A percentile compares a stretch with the other conserved stretches of the same genome.
Conservation (phyloP, 2,329 filamentous ascomycete species). For the Paracamarosporium sp. region DNA sequence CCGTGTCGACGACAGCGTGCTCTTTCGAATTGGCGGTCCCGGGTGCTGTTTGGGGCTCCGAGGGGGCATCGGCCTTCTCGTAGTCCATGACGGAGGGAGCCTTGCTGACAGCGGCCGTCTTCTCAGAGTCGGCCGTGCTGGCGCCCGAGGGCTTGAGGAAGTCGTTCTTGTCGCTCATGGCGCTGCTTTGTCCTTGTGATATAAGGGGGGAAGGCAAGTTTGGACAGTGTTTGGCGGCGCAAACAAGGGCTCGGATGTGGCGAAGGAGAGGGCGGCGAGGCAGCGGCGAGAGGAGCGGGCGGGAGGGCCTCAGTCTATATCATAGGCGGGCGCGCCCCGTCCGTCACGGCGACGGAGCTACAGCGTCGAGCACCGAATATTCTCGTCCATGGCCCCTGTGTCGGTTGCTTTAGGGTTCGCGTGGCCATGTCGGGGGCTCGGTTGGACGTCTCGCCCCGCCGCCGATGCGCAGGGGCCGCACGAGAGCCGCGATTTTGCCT, state of each 20-base stretch:
- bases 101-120: slow-evolving; percentile 1
- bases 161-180: slow-evolving; percentile 3
- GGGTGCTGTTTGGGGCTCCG: background rate
- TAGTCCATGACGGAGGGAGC: background rate
- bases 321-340: background rate
- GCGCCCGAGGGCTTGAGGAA: background rate
- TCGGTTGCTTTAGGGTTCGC: background rate
- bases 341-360: background rate
- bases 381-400: slow-evolving; percentile 3
- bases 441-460: background rate
- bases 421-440: background rate
- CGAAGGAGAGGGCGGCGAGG: background rate
- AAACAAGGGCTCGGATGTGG: background rate
- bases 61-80: background rate
- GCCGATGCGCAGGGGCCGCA: background rate
- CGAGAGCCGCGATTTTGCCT: background rate
- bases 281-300: background rate
- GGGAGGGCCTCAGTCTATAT: background rate
- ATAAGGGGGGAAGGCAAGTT: background rate
- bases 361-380: background rate
- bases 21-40: background rate
- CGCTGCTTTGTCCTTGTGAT: background rate
- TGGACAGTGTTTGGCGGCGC: background rate
- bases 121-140: slow-evolving; percentile 1
- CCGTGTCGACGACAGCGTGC: slow-evolving; percentile 9